Percentiles rank a stretch among this genome's conserved stretches.
Conservation (phyloP, 805 yeast genomes). For the Candida taoyuanica region DNA sequence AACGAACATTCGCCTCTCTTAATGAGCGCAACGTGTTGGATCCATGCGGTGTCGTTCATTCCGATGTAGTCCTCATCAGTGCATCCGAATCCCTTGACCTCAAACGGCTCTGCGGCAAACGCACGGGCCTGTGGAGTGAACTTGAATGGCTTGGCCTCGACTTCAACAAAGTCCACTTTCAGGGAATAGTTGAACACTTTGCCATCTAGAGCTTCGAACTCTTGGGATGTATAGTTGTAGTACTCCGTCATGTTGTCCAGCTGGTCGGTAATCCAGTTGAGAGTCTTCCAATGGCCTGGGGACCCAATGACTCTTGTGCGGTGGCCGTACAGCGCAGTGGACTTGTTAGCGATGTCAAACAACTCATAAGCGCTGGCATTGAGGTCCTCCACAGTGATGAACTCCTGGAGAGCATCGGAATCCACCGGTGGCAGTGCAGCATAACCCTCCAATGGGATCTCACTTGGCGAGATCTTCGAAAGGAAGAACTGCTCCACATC, state of each 20-base stretch:
- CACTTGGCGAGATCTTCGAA: too few species aligned
- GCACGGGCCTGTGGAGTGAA: conserved; percentile 78
- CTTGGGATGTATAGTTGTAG: conserved; percentile 62
- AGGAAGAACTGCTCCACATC: conserved; percentile 4
- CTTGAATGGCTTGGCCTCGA: conserved; percentile 49
- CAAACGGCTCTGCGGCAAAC: conserved; percentile 52
- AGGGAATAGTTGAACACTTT: conserved; percentile 51
- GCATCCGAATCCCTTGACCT: conserved; percentile 68
- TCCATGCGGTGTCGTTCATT: conserved; percentile 26
- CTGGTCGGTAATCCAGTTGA: conserved; percentile 58
- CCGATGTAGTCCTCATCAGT: conserved; percentile 54
- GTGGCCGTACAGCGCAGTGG: conserved; percentile 59
- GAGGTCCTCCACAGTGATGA: conserved; percentile 55
- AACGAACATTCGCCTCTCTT: conserved; percentile 83
- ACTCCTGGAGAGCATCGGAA: conserved; percentile 58
- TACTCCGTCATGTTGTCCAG: conserved; percentile 53
- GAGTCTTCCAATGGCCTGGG: conserved; percentile 81
- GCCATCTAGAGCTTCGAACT: conserved; percentile 69
- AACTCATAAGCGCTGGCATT: conserved; percentile 58
- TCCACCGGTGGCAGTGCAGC: conserved; percentile 50
- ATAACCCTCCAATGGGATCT: conserved; percentile 28
- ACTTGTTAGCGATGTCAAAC: conserved; percentile 54
- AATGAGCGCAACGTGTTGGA: conserved; percentile 54
- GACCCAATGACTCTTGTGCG: conserved; percentile 95
- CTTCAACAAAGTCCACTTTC: conserved; percentile 44